Evolutionary conservation across 2,329 filamentous ascomycete genomes (phyloP), one percentile per base, ranked within the genome.

Genomic region (Penicillium verrucosum): DNA sequence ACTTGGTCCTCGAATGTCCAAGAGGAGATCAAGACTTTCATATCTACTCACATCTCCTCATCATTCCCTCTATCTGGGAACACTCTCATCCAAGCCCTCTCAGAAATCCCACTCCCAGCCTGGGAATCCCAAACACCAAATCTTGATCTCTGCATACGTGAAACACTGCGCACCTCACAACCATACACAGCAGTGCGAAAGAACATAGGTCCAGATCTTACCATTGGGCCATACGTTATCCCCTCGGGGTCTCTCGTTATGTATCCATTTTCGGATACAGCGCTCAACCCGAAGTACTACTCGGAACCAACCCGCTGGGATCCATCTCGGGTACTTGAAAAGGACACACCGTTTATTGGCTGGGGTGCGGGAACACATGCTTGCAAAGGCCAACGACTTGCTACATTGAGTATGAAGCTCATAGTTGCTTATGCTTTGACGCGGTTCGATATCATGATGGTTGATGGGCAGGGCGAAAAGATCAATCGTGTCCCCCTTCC

Each of bases 311-410:
- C 14, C 4, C 50, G 50, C 30, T 60, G 57, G 57, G 37, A 60
- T 23, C 57, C 57, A 5, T 49, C 55, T 34, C 57, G 57, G 14
- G 41, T n/a, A 14, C n/a, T 40, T 18, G 27, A 14, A 14, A 52
- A 44, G 8, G 53, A 46, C 16, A 36, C 30, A 10, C 38, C 49
- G 1, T 59, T 51, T 6, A 43, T 59, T 25, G 48, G 43, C 11
- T 59, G 57, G 57, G 57, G 54, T n/a, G 45, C 30, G 6, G 57
- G 57, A 8, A 47, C 40, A 14, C 55, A 58, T 32, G 38, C 44
- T 6, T 60, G 57, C 43, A 54, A 60, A 34, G 57, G 57, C 8
- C 57, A 60, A 18, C 49, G 57, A 40, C 57, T 60, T 43, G 57
- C 49, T 12, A 51, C 46, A 1, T 40, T 60, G 45, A 60, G 18